Conservation (phyloP, 805 yeast species). For the Wickerhamiella lipophila region DNA sequence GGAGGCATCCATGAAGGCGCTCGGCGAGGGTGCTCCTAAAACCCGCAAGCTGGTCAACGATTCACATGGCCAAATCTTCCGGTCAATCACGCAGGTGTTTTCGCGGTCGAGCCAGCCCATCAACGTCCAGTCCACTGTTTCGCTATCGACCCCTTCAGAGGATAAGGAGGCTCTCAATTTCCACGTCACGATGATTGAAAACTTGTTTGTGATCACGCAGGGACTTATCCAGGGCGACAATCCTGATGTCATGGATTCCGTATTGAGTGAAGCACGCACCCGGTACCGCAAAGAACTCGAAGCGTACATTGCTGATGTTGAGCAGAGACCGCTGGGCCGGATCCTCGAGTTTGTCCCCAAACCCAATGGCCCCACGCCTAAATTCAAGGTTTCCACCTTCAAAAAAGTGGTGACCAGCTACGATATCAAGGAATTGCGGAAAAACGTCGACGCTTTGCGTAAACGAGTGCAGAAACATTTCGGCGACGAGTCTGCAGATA, state of each 20-base stretch:
- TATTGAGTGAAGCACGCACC: constrained; percentile 24
- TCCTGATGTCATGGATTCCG: constrained; percentile 16
- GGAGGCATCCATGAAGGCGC: constrained; percentile 13
- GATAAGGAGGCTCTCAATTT: constrained; percentile 31
- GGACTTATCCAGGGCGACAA: constrained; percentile 21
- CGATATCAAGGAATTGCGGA: constrained; percentile 45
- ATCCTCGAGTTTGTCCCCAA: constrained; percentile 52
- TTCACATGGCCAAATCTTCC: constrained; percentile 18
- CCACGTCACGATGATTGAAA: constrained; percentile 39
- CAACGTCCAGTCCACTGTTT: neutral
- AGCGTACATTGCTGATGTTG: constrained; percentile 36
- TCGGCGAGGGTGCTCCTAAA: neutral
- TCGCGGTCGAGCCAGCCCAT: constrained; percentile 9
- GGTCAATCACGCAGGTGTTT: constrained; percentile 22
- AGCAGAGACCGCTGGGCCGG: constrained; percentile 51
- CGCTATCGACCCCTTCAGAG: constrained; percentile 15
- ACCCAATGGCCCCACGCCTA: constrained; percentile 35
- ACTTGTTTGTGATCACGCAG: constrained; percentile 38
- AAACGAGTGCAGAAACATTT: constrained; percentile 47
- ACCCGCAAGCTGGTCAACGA: constrained; percentile 17
- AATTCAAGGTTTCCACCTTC: constrained; percentile 32
- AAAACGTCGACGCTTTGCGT: constrained; percentile 43
- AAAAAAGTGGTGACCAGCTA: constrained; percentile 44
- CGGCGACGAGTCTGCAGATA: constrained; percentile 18
- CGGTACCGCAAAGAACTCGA: constrained; percentile 28